Evolutionary conservation across 2,329 filamentous ascomycete species (phyloP), one percentile per base, ranked within the genome.

Genomic region (Aspergillus sp.): DNA sequence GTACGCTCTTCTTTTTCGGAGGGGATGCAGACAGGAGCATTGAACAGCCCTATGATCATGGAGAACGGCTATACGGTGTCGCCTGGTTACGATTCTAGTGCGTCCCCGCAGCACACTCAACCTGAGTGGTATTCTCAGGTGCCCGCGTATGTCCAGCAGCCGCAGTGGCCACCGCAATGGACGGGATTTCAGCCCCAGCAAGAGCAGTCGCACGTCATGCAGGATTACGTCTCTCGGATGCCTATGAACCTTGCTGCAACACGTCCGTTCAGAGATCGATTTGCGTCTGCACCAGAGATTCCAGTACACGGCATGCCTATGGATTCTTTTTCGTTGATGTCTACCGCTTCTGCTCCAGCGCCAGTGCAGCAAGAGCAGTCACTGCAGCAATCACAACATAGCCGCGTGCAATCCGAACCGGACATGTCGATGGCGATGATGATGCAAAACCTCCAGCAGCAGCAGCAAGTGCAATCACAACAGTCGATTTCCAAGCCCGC

Each of bases 241-340:
- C 49, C 54, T 13, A 39, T 44, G 35, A 48, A 39, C 7, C 10
- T 19, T 39, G 55, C 32, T 19, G 51, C 3, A 43, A 48, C 7
- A 10, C 37, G 37, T 42, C 49, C 22, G 9, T 68, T 65, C 55
- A 52, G 65, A 47, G 61, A 67, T 39, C 64, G 65, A 4, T 49
- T 68, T 30, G 62, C 58, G 4, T 67, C 64, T 13, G 63, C 64
- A 5, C 65, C 65, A 0, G 63, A 66, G 30, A 51, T 66, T 19
- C 58, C 61, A 10, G 39, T 64, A 30, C 60, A 49, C 45, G 50
- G 43, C 27, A 41, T 5, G 30, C 48, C 6, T 48, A 51, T 48
- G 54, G 55, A 22, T 49, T 48, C 20, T 57, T 53, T 39, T 50
- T 55, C 15, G 49, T 48, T 33, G 12, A 43, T 17, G 37, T 41